A percentile compares a stretch with the other conserved stretches of the same genome.
These are phyloP conservation scores for Rhizomucor miehei DNA, from an alignment of 371 early-diverging fungal species.

Conservation along the genomic window DNA sequence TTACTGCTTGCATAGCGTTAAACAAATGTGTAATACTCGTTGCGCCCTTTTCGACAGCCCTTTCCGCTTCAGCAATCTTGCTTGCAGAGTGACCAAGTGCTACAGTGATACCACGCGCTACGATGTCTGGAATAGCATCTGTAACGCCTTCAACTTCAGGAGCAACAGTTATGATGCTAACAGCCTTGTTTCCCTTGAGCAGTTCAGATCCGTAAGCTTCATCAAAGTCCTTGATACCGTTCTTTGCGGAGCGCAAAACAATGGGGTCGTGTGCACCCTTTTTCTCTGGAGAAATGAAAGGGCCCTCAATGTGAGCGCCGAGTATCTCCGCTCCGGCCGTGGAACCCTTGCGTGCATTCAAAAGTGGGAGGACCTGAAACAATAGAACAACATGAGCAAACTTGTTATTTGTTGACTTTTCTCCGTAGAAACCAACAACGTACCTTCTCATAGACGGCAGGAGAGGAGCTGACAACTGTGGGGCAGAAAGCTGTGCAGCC, in stretches of 20 bases:
- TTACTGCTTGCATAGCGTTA: conserved; percentile 77
- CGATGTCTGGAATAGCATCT: conserved; percentile 67
- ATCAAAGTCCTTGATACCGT: conserved; percentile 70
- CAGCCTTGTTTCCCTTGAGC: conserved; percentile 47
- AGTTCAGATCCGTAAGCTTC: conserved; percentile 66
- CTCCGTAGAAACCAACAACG: not conserved
- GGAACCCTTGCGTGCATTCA: conserved; percentile 70
- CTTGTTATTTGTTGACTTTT: conserved; percentile 1
- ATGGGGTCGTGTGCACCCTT: conserved; percentile 79
- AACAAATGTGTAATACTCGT: conserved; percentile 79
- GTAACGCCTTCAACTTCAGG: conserved; percentile 80
- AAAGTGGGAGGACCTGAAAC: conserved; percentile 57
- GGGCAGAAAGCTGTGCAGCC: conserved; percentile 86
- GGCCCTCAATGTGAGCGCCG: conserved; percentile 85
- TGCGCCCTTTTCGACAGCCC: conserved; percentile 66
- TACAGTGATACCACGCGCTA: conserved; percentile 65
- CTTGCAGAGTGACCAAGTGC: conserved; percentile 77
- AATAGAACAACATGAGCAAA: not conserved
- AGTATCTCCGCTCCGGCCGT: conserved; percentile 77
- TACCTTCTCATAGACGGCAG: conserved; percentile 75
- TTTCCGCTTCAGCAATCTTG: conserved; percentile 67
- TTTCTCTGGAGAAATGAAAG: conserved; percentile 58
- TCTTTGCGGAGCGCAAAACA: conserved; percentile 62
- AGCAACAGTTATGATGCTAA: conserved; percentile 76
- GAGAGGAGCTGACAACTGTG: conserved; percentile 76